phyloP scores from a whole-genome alignment of 805 yeast genomes.

The Starmera dryadoides region DNA sequence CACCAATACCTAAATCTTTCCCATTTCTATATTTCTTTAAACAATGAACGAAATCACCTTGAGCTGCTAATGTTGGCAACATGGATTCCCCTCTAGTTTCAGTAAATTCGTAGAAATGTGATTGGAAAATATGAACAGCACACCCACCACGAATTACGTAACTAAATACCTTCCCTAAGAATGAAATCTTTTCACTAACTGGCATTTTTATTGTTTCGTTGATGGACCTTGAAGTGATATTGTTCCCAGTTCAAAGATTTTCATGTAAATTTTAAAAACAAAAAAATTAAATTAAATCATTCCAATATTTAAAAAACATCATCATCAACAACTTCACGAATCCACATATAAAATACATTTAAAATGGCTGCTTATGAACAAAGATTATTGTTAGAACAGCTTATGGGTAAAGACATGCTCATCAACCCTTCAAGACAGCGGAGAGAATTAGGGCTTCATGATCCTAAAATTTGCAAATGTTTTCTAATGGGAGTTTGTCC shows the following conservation, averaged over 20 bases:
- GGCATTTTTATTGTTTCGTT: neutral
- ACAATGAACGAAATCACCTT: conserved; percentile 75
- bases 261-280: neutral
- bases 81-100: conserved; percentile 90
- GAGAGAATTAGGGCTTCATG: conserved; percentile 37
- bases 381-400: conserved; percentile 64
- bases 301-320: neutral
- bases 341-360: conserved; percentile 10
- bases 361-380: conserved; percentile 63
- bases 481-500: conserved; percentile 86
- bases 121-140: conserved; percentile 57
- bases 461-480: conserved; percentile 65
- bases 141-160: conserved; percentile 46
- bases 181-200: conserved; percentile 9
- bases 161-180: conserved; percentile 17
- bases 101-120: conserved; percentile 63
- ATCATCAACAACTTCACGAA: neutral
- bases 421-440: conserved; percentile 30
- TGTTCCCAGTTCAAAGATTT: neutral
- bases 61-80: conserved; percentile 80
- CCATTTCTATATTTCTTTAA: conserved; percentile 61
- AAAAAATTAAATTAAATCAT: too few species aligned
- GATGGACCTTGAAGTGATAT: neutral
- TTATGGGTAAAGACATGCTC: conserved; percentile 59
- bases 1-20: conserved; percentile 67